phyloP scores from a whole-genome alignment of 129 eudicot genomes.

The Helianthus tuberosus region DNA sequence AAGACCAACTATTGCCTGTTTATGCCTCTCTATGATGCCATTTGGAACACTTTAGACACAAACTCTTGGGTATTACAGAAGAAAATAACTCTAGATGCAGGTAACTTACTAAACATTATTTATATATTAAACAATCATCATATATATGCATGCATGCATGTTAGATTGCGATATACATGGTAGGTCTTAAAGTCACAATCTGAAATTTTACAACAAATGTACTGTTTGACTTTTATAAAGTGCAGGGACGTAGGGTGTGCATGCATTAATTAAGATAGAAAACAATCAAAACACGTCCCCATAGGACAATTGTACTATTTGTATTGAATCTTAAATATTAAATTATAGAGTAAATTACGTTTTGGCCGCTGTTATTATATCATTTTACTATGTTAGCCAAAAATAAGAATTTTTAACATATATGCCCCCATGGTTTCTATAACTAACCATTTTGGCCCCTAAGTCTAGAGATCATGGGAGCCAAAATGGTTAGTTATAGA shows the following conservation, averaged over 20 bases:
- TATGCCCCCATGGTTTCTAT: no score
- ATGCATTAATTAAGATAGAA: constrained; percentile 7
- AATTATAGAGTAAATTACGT: no score
- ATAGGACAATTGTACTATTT: not conserved
- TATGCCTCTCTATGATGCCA: constrained; percentile 84
- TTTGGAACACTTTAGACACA: constrained; percentile 66
- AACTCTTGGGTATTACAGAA: constrained; percentile 83
- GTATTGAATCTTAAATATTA: not conserved
- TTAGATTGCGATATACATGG: not conserved
- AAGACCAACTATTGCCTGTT: constrained; percentile 76
- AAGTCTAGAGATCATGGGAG: no score
- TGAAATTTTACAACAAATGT: no score
- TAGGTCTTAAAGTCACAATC: no score
- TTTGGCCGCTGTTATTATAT: no score
- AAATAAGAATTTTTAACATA: no score
- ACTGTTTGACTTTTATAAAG: constrained; percentile 2
- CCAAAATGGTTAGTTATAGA: no score
- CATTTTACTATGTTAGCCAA: no score
- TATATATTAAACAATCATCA: not conserved
- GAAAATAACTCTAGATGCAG: constrained; percentile 50
- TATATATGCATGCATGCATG: no score
- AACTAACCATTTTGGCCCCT: no score
- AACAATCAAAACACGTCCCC: not conserved
- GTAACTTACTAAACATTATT: constrained; percentile 23
- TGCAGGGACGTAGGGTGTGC: not conserved